Evolutionary conservation across 2,329 filamentous ascomycete species (phyloP).

Genomic region (Ophiosphaerella herpotricha): DNA sequence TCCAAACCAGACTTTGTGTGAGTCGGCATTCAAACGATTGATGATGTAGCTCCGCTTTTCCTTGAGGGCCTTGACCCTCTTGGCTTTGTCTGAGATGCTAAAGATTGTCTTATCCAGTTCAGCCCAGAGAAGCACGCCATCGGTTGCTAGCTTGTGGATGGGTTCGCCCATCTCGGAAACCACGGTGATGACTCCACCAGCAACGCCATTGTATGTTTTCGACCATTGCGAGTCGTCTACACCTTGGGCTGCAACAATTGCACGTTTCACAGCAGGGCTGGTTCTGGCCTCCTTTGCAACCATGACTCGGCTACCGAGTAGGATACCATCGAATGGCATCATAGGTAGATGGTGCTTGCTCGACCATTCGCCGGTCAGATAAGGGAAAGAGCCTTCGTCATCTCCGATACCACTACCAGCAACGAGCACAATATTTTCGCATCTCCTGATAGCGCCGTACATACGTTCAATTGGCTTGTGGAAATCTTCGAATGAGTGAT

Average conservation of each 20-base stretch:
- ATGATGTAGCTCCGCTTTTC: conserved; percentile 91
- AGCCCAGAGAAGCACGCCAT: conserved; percentile 89
- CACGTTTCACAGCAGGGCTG: conserved; percentile 83
- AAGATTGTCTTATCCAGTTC: conserved; percentile 98
- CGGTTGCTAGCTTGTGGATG: conserved; percentile 92
- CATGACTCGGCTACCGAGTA: conserved; percentile 95
- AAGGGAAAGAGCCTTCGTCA: conserved; percentile 88
- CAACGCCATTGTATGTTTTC: conserved; percentile 55
- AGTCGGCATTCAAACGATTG: conserved; percentile 93
- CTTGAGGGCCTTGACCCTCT: conserved; percentile 83
- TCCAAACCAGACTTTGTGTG: conserved; percentile 97
- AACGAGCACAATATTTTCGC: conserved; percentile 84
- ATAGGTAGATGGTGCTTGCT: conserved; percentile 83
- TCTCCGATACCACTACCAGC: conserved; percentile 92
- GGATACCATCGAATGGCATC: conserved; percentile 87
- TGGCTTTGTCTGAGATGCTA: conserved; percentile 48
- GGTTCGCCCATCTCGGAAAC: conserved; percentile 96
- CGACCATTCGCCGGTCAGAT: conserved; percentile 85
- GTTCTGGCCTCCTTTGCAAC: conserved; percentile 91
- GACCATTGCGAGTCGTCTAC: conserved; percentile 64
- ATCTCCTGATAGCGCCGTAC: conserved; percentile 85
- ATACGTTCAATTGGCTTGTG: conserved; percentile 88
- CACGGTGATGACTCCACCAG: conserved; percentile 74
- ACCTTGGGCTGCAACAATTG: conserved; percentile 84
- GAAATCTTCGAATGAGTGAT: conserved; percentile 95